A percentile compares a stretch with the other conserved stretches of the same genome.
These are phyloP conservation scores for Annulohypoxylon moriforme DNA, from an alignment of 495 filamentous ascomycete genomes.

Conservation along the genomic window DNA sequence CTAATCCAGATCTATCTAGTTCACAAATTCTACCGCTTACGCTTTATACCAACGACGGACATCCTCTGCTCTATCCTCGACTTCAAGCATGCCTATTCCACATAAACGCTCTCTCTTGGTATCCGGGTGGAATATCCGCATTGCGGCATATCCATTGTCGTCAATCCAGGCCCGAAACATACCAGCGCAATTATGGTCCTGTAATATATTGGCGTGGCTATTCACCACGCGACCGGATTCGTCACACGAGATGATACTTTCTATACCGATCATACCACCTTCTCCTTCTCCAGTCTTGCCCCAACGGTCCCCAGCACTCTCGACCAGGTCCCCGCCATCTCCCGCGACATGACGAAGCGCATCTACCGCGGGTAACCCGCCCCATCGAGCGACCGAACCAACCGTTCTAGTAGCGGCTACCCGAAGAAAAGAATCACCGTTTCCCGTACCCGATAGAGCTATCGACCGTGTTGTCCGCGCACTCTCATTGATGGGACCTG, in stretches of 20 bases:
- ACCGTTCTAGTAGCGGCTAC: conserved; percentile 76
- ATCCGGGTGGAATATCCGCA: conserved; percentile 68
- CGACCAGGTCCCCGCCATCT: conserved; percentile 77
- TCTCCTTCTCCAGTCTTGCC: conserved; percentile 79
- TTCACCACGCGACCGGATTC: conserved; percentile 55
- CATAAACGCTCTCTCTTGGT: conserved; percentile 15
- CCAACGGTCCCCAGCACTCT: conserved; percentile 82
- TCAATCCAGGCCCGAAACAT: conserved; percentile 89
- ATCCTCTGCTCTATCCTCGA: conserved; percentile 28
- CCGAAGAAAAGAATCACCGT: conserved; percentile 89
- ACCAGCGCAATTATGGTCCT: conserved; percentile 87
- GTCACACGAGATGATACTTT: conserved; percentile 63
- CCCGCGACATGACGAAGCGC: conserved; percentile 75
- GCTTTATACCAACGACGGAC: conserved; percentile 33
- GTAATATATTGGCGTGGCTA: conserved; percentile 63
- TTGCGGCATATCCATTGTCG: conserved; percentile 67
- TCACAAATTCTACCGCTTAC: conserved; percentile 19
- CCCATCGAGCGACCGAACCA: conserved; percentile 77
- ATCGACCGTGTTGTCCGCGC: conserved; percentile 64
- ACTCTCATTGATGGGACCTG: conserved; percentile 9
- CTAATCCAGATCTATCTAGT: conserved; percentile 27
- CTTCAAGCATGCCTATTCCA: not conserved
- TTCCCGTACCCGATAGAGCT: conserved; percentile 86
- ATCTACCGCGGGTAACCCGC: conserved; percentile 50
- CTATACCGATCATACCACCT: conserved; percentile 90